Evolutionary conservation across 1,284 basidiomycete genomes (phyloP).

Genomic region (Cryptococcus sp.): DNA sequence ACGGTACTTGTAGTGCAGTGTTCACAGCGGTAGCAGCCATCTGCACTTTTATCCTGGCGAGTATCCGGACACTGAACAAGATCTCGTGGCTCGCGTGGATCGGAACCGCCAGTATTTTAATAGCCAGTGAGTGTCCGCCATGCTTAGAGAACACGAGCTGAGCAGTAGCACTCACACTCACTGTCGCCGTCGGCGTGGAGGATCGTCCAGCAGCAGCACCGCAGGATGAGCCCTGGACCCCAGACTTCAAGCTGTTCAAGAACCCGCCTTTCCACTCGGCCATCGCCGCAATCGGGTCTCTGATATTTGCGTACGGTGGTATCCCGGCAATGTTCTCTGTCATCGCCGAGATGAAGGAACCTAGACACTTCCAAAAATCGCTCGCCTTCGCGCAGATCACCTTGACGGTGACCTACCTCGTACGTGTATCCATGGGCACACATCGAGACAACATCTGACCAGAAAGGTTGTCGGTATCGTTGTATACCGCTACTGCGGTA

Average conservation of each 20-base stretch:
- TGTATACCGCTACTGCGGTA: constrained; percentile 30
- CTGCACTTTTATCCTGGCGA: constrained; percentile 24
- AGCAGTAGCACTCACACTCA: constrained; percentile 24
- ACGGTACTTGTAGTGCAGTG: constrained; percentile 29
- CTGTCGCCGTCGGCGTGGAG: constrained; percentile 26
- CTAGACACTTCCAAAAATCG: constrained; percentile 17
- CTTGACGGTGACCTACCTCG: constrained; percentile 34
- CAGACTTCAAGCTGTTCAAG: constrained; percentile 7
- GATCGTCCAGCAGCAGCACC: constrained; percentile 31
- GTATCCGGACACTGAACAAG: constrained; percentile 33
- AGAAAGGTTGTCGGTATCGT: constrained; percentile 7
- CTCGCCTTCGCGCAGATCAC: constrained; percentile 26
- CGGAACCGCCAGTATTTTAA: constrained; percentile 31
- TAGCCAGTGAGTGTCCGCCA: constrained; percentile 5
- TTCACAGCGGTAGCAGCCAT: constrained; percentile 29
- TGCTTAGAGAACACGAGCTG: not conserved
- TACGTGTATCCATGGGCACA: not conserved
- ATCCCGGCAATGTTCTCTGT: constrained; percentile 39
- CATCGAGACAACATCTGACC: not conserved
- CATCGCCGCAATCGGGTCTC: constrained; percentile 39
- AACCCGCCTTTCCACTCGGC: constrained; percentile 31
- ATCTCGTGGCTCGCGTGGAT: constrained; percentile 35
- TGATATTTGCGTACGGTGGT: constrained; percentile 42
- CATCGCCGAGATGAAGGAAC: constrained; percentile 47
- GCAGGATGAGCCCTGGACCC: constrained; percentile 2